phyloP scores from a whole-genome alignment of 1,139 yeast species.

The Pichia kudriavzevii region DNA sequence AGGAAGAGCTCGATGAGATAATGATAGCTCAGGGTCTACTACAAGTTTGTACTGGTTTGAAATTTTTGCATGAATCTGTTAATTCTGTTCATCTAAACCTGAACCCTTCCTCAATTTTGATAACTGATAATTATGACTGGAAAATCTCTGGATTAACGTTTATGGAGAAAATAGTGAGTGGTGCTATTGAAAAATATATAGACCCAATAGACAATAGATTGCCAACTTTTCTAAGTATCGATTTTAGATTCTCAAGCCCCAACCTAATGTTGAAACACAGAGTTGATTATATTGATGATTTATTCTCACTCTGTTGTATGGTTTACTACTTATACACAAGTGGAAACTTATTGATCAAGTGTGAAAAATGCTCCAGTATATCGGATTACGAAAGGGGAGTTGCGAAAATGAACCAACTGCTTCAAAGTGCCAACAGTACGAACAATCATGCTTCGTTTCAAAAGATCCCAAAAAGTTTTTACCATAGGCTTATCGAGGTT shows the following conservation, averaged over 20 bases:
- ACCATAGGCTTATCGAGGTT: conserved; percentile 19
- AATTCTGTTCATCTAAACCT: conserved; percentile 70
- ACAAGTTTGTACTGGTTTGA: conserved; percentile 70
- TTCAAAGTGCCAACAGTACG: conserved; percentile 9
- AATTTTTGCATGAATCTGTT: conserved; percentile 74
- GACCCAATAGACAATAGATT: conserved; percentile 67
- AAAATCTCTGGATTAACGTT: conserved; percentile 74
- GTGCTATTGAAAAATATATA: conserved; percentile 42
- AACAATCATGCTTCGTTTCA: conserved; percentile 23
- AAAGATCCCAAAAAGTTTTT: conserved; percentile 26
- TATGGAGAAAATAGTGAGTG: conserved; percentile 43
- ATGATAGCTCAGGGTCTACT: conserved; percentile 80
- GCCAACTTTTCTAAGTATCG: conserved; percentile 63
- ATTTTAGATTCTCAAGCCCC: conserved; percentile 72
- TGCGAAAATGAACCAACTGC: conserved; percentile 18
- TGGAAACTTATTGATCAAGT: conserved; percentile 37
- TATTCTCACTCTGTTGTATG: conserved; percentile 75
- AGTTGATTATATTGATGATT: conserved; percentile 64
- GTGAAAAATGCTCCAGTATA: conserved; percentile 31
- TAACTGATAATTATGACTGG: conserved; percentile 91
- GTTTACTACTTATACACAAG: conserved; percentile 52
- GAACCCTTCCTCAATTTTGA: conserved; percentile 67
- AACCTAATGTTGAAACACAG: conserved; percentile 56
- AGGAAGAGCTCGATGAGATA: conserved; percentile 47
- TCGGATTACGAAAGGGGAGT: conserved; percentile 26